phyloP scores from a whole-genome alignment of 768 basidiomycete species.

The Boletus coccyginus region DNA sequence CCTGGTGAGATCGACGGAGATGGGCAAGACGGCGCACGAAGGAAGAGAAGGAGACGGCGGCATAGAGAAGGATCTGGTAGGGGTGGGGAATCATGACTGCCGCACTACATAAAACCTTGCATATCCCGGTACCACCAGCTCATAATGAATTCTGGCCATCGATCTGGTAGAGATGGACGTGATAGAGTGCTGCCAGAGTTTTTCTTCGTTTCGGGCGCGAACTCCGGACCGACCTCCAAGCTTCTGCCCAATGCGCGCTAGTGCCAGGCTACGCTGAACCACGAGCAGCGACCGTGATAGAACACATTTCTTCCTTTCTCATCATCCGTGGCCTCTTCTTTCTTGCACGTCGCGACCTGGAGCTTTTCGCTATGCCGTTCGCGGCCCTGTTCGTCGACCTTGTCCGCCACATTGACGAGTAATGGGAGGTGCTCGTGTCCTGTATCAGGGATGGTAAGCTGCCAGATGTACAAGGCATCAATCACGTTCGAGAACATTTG shows the following conservation, averaged over 20 bases:
- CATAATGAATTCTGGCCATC: not conserved
- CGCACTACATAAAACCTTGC: not conserved
- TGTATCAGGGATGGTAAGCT: conserved; percentile 14
- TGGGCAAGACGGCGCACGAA: conserved; percentile 9
- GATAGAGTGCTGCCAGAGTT: no score
- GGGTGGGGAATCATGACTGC: conserved; percentile 1
- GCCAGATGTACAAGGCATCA: conserved; percentile 13
- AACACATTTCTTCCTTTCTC: conserved; percentile 14
- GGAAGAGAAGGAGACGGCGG: conserved; percentile 42
- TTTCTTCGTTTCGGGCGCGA: no score
- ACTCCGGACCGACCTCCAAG: no score
- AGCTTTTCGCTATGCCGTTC: not conserved
- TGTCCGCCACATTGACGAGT: not conserved
- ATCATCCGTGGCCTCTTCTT: conserved; percentile 20
- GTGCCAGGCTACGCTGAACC: conserved; percentile 15
- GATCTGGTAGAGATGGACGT: not conserved
- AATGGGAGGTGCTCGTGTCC: conserved; percentile 12
- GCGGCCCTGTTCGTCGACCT: not conserved
- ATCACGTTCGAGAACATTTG: conserved; percentile 11
- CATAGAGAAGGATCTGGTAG: conserved; percentile 34
- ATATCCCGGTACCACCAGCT: not conserved
- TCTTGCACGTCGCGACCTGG: conserved; percentile 4
- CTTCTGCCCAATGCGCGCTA: no score
- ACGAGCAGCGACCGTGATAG: conserved; percentile 13
- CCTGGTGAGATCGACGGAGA: conserved; percentile 10